phyloP scores from a whole-genome alignment of 208 protist species.

The Wallacemonas collosoma region DNA sequence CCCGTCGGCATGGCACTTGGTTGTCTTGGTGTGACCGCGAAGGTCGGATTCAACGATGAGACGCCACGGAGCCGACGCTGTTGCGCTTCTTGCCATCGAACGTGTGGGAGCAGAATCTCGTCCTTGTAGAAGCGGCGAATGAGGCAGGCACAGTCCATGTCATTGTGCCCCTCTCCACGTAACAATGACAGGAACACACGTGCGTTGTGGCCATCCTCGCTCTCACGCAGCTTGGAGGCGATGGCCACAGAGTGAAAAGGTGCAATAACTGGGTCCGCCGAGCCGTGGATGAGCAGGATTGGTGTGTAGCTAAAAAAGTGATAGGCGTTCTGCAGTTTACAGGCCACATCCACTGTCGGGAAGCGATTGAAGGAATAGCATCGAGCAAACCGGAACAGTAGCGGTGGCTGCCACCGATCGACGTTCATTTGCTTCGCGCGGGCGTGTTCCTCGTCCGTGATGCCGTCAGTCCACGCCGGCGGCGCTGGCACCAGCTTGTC shows the following conservation, averaged over 20 bases:
- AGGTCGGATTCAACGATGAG: neutral
- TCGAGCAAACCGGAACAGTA: constrained; percentile 32
- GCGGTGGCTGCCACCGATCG: constrained; percentile 17
- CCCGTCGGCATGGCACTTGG: neutral
- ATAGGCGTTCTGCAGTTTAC: constrained; percentile 35
- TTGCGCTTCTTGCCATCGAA: constrained; percentile 27
- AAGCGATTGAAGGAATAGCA: constrained; percentile 47
- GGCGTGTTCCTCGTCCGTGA: constrained; percentile 15
- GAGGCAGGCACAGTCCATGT: constrained; percentile 32
- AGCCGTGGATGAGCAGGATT: constrained; percentile 46
- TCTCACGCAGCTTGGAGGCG: constrained; percentile 34
- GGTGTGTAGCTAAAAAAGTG: constrained; percentile 41
- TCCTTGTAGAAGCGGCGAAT: constrained; percentile 53
- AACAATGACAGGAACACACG: constrained; percentile 40
- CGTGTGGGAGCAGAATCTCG: constrained; percentile 40
- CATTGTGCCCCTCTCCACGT: constrained; percentile 31
- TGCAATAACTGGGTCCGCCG: constrained; percentile 32
- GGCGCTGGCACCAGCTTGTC: constrained; percentile 32
- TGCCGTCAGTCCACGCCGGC: constrained; percentile 31
- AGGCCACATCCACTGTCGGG: constrained; percentile 32
- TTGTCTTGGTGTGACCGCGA: neutral
- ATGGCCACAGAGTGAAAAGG: constrained; percentile 42
- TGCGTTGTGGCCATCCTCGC: constrained; percentile 22
- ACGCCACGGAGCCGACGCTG: constrained; percentile 1
- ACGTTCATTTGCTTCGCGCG: constrained; percentile 7